Base-by-base conservation (phyloP, 2,329 filamentous ascomycete genomes). In the Ceratocystis cubensis region DNA sequence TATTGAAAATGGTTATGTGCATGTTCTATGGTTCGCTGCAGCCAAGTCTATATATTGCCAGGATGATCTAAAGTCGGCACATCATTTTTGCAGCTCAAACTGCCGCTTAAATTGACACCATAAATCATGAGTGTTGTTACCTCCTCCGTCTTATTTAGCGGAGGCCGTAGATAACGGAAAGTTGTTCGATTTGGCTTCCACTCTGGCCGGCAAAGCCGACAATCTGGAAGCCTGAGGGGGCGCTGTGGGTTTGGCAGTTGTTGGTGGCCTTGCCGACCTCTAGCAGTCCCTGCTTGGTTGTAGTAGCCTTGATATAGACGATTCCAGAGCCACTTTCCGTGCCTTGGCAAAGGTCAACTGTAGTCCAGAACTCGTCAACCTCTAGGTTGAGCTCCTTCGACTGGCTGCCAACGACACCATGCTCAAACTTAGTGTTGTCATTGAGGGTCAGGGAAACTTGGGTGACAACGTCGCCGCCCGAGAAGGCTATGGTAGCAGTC, bases 291-390 rank as follows among this genome's bases (percentile, higher is more conserved):
- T 81, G 81, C 0, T 73, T 65, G 70, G 77, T 82, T 1, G 81
- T 84, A 0, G 76, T 79, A n/a, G 82, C 80, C 66, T 76, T 70
- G 68, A 84, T 78, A 71, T 80, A 85, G 71, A 85, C 84, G 70
- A 79, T 79, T 37, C 82, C 78, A 15, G 75, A 70, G 28, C 70
- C 71, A 67, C 76, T 73, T 70, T 79, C 76, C 70, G 79, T 71
- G 17, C 77, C 82, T 69, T 79, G 75, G 73, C 82, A 85, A 15
- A 85, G 72, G 63, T 75, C 73, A 0, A 80, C 80, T 30, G 72
- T 70, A 1, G 75, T 77, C 77, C 82, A 81, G 70, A 73, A 77
- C 72, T 86, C 83, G 17, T 74, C 73, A 1, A 70, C 69, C 1
- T 64, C 77, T 17, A 84, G 76, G 0, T 74, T 74, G 62, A 85